Evolutionary conservation across 768 basidiomycete genomes (phyloP), one percentile per base, ranked within the genome.

Genomic region (Mycena vitilis): DNA sequence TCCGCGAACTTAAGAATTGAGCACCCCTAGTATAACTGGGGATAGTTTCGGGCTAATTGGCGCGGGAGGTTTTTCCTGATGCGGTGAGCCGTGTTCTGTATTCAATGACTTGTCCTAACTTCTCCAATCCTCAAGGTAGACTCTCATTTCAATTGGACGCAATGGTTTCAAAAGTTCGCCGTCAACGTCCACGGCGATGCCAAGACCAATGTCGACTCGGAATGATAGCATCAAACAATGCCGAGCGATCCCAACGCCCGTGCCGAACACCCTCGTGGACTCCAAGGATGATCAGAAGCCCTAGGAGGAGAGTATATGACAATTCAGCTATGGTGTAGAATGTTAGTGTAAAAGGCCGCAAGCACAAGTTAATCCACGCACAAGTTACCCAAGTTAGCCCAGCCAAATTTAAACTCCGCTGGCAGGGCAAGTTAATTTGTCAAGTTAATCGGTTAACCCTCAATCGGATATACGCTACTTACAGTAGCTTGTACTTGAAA

Each of bases 371-470:
- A 60, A 51, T 47, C 23, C 57, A 44, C 12, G 40, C 57, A 22
- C 15, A 59, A 16, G 25, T 59, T 25, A 59, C 57, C 13, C 59
- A 58, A 58, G 52, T 54, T 37, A 54, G 23, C 52, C 52, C 34
- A 53, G 49, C 60, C 52, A 62, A 53, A 62, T 62, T 62, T 42
- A 52, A 61, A 61, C 60, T 61, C 60, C 51, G 60, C 49, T 61
- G 48, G 60, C 49, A 52, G 60, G 20, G 60, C 60, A 60, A 59
- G 57, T 59, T 22, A 15, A 34, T 59, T n/a, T 60, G 60, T 22
- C 60, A 61, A 61, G 60, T 53, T 38, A 61, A 52, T 61, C 48
- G 6, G 60, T 23, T 52, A 61, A 40, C 37, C 60, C 60, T 53
- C 60, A n/a, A n/a, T n/a, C n/a, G n/a, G n/a, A n/a, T n/a, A n/a